Evolutionary conservation across 305 asterid genomes (phyloP), one percentile per base, ranked within the genome.

Genomic region (Solanum aculeatissimum): DNA sequence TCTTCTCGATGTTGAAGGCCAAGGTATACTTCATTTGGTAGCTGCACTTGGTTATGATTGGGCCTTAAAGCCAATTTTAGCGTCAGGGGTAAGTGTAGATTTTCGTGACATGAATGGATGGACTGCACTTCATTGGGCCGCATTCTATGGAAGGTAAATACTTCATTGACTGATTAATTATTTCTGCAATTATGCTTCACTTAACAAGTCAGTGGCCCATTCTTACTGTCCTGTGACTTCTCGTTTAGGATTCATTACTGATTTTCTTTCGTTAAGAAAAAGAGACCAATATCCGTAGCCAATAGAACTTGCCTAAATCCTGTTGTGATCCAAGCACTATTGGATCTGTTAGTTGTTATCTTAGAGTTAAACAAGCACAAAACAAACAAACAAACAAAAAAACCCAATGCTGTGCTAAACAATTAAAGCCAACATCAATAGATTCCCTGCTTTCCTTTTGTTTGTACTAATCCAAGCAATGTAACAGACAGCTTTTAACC

Each of bases 121-220:
- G 98, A 93, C 98, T 19, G 97, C 98, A 68, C 98, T 97, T 91
- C 99, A 97, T 84, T 97, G 99, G 99, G 99, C 98, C 88, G 98
- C 99, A 86, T 89, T 88, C 84, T 92, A 87, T 88, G 99, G 99
- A 87, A 93, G 99, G 99, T 97, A 92, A 72, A 83, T 63, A 54
- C 80, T 54, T 70, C 75, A 60, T 25, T 25, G 63, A 25, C 57
- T 75, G 25, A 49, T 75, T 75, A 49, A 16, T 27, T 42, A 75
- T 51, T 49, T 75, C 63, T 29, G 35, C 18, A 49, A 49, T 75
- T 75, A 49, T 49, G 45, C 63, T 49, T 49, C 63, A 49, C 63
- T 75, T 49, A 49, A 21, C 62, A 75, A 49, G 45, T 75, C 47
- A 51, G 65, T 77, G 65, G 82, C 65, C 65, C 63, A 78, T 78